These are phyloP conservation scores for Exophiala aquamarina DNA, from an alignment of 2,329 filamentous ascomycete genomes.

Conservation along the genomic window DNA sequence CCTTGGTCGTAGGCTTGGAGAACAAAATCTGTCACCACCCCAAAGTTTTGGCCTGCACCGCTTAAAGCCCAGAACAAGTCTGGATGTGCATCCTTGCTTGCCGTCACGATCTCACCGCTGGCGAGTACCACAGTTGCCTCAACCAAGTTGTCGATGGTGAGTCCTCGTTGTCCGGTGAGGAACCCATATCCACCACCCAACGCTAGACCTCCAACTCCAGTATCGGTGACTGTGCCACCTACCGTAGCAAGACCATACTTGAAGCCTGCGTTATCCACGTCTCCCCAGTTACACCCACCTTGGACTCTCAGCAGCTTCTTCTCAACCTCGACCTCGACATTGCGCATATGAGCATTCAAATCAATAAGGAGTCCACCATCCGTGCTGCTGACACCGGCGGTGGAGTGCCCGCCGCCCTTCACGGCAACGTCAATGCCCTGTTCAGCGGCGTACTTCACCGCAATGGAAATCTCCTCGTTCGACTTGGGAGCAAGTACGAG, in stretches of 20 bases:
- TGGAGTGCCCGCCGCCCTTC: slow-evolving; percentile 58
- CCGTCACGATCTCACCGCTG: slow-evolving; percentile 38
- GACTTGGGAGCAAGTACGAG: slow-evolving; percentile 46
- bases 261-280: slow-evolving; percentile 54
- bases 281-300: slow-evolving; percentile 55
- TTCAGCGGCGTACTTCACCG: slow-evolving; percentile 46
- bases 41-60: slow-evolving; percentile 44
- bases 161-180: slow-evolving; percentile 55
- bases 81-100: slow-evolving; percentile 33
- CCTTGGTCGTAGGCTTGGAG: slow-evolving; percentile 35
- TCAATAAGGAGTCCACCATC: slow-evolving; percentile 58
- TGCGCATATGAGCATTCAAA: slow-evolving; percentile 48
- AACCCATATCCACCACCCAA: slow-evolving; percentile 61
- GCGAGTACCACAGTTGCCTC: slow-evolving; percentile 38
- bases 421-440: slow-evolving; percentile 53
- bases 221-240: slow-evolving; percentile 63
- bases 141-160: slow-evolving; percentile 53
- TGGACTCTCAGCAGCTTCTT: slow-evolving; percentile 49
- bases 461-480: slow-evolving; percentile 41
- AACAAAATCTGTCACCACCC: slow-evolving; percentile 45
- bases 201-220: slow-evolving; percentile 60
- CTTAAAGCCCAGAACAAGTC: slow-evolving; percentile 45
- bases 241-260: slow-evolving; percentile 57
- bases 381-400: slow-evolving; percentile 51
- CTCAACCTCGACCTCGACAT: slow-evolving; percentile 49